Evolutionary conservation across 2,329 filamentous ascomycete genomes (phyloP), one percentile per base, ranked within the genome.

Genomic region (Hypomyces perniciosus): DNA sequence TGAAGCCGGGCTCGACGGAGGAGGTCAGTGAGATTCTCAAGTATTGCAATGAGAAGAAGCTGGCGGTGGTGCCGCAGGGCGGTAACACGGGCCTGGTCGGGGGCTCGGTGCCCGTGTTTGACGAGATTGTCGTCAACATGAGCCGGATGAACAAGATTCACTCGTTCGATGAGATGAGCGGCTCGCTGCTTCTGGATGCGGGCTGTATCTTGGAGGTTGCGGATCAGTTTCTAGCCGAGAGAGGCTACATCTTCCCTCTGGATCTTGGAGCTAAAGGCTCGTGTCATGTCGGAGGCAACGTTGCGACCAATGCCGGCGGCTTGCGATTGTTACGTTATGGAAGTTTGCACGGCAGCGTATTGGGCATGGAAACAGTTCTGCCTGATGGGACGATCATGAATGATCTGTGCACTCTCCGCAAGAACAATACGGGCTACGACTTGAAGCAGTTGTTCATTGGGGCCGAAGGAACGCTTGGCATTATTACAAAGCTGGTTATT

Each of bases 401-500:
- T 61, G 90, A 96, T 61, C 82, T 99, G 31, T 86, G 83, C 59
- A 91, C 81, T 53, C 76, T 99, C 52, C 84, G 93, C 59, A 99
- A 99, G 77, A 97, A 99, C 77, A 99, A 99, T 74, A 99, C 93
- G 2, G 93, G 93, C 29, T 99, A 97, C 70, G 95, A 99, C 67
- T 71, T 96, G 51, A 96, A 96, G 75, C 92, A 96, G 70, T 80
- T 96, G 34, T 96, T 99, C 68, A 95, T 99, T 62, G 93, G 93
- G 42, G 88, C 85, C 31, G 93, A 99, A 70, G 93, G 93, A 27
- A 97, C 93, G 5, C 86, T 97, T 56, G 93, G 93, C 48, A 87
- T 97, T 62, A 88, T 99, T 61, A 99, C 93, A 13, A 91, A 82
- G 43, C 79, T 97, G 35, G 91, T 90, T 4, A 86, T 99, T 55